Conservation (phyloP, 164 flowering plant species). For the Cinnamomum micranthum region DNA sequence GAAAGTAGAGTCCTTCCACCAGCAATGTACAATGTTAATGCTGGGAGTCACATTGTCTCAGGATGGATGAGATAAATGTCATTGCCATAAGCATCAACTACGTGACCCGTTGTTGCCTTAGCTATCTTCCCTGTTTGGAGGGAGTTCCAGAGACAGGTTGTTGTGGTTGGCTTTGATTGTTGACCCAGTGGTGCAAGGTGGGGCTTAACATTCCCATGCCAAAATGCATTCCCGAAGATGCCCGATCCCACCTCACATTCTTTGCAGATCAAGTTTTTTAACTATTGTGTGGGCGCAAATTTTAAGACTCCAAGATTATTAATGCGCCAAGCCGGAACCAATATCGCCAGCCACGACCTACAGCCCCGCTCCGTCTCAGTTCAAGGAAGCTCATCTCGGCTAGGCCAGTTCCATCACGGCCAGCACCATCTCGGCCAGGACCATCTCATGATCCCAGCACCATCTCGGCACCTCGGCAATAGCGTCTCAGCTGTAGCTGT, state of each 20-base stretch:
- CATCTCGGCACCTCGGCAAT: no score
- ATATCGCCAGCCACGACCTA: no score
- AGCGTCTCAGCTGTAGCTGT: no score
- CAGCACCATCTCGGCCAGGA: no score
- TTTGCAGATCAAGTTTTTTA: slow-evolving; percentile 11
- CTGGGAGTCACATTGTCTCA: slow-evolving; percentile 51
- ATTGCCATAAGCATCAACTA: slow-evolving; percentile 37
- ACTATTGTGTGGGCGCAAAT: no score
- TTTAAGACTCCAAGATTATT: no score
- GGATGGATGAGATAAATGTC: slow-evolving; percentile 47
- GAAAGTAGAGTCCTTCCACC: slow-evolving; percentile 46
- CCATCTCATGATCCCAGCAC: no score
- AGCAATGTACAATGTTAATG: slow-evolving; percentile 49
- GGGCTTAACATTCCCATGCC: slow-evolving; percentile 51
- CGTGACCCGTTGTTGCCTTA: slow-evolving; percentile 41
- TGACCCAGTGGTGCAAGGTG: slow-evolving; percentile 35
- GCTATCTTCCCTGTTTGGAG: slow-evolving; percentile 45
- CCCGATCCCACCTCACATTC: slow-evolving; percentile 51
- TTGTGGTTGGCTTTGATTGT: slow-evolving; percentile 30
- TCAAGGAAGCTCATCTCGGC: no score
- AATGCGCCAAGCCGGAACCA: no score
- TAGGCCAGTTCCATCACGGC: no score
- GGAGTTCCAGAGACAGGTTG: slow-evolving; percentile 52
- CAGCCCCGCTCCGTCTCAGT: no score
- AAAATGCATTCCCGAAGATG: slow-evolving; percentile 48